Percentiles rank a stretch among this genome's conserved stretches.
Evolutionary conservation across 1,284 basidiomycete species (phyloP).

Genomic region (Moesziomyces aphidis): DNA sequence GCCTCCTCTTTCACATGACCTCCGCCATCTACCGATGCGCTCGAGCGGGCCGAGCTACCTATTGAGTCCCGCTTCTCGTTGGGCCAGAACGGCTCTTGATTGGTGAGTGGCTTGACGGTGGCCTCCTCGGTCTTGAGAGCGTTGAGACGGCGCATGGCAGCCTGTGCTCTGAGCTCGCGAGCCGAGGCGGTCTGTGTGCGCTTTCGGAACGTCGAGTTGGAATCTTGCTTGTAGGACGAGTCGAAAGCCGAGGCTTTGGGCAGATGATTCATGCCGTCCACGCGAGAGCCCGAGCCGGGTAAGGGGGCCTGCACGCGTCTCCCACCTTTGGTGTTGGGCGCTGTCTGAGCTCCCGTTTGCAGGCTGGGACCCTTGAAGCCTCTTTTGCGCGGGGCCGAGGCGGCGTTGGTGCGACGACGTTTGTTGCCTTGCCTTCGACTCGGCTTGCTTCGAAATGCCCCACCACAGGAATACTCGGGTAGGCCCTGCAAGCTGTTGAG

Average conservation of each 20-base stretch:
- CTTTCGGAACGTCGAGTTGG: constrained; percentile 58
- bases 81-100: constrained; percentile 10
- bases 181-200: constrained; percentile 34
- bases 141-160: constrained; percentile 32
- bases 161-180: constrained; percentile 45
- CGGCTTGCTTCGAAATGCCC: constrained; percentile 42
- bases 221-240: constrained; percentile 47
- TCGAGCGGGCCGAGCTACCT: constrained; percentile 1
- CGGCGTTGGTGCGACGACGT: constrained; percentile 16
- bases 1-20: constrained; percentile 14
- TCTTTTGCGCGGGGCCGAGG: constrained; percentile 15
- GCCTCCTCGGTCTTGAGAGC: constrained; percentile 11
- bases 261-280: constrained; percentile 49
- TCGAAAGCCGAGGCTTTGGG: constrained; percentile 37
- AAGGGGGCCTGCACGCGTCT: constrained; percentile 28
- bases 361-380: constrained; percentile 48
- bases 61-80: not conserved
- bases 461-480: constrained; percentile 54
- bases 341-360: constrained; percentile 58
- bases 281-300: constrained; percentile 44
- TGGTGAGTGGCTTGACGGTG: not conserved
- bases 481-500: constrained; percentile 38
- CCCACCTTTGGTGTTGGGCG: constrained; percentile 41
- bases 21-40: not conserved
- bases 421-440: constrained; percentile 19